A percentile compares a stretch with the other conserved stretches of the same genome.
These are phyloP conservation scores for Chrysoporthe cubensis DNA, from an alignment of 2,329 filamentous ascomycete genomes.

Conservation along the genomic window DNA sequence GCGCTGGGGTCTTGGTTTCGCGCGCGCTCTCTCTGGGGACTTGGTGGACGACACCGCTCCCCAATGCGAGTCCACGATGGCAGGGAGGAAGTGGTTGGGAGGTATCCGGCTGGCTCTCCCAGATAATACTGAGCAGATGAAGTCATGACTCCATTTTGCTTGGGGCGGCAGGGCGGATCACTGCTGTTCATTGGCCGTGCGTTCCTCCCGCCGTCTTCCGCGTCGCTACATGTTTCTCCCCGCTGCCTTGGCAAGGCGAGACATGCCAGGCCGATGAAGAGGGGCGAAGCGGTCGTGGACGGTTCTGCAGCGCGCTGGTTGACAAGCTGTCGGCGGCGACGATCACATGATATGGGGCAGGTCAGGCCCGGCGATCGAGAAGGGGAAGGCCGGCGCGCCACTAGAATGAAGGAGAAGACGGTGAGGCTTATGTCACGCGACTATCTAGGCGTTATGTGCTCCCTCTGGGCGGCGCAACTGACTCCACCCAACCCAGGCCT, in stretches of 20 bases:
- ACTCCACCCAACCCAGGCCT: background rate
- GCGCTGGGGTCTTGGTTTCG: background rate
- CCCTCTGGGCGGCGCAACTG: background rate
- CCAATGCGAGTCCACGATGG: background rate
- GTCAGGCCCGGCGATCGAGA: background rate
- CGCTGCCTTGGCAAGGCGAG: background rate
- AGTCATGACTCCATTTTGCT: background rate
- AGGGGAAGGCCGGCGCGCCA: background rate
- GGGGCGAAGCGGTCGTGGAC: background rate
- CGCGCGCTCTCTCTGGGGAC: no score
- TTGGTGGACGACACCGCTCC: background rate
- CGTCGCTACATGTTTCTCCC: background rate
- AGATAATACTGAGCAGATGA: background rate
- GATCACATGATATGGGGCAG: slow-evolving; percentile 4
- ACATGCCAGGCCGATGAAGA: background rate
- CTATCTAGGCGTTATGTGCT: background rate
- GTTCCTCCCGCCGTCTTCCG: background rate
- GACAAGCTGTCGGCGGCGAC: background rate
- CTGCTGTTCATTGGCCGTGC: background rate
- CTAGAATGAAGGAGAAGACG: background rate
- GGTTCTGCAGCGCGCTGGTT: background rate
- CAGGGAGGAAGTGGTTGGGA: background rate
- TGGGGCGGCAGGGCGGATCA: background rate
- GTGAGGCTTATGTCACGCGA: background rate
- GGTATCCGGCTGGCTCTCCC: background rate